Evolutionary conservation across 2,329 filamentous ascomycete genomes (phyloP).

Genomic region (Shiraia bambusicola): DNA sequence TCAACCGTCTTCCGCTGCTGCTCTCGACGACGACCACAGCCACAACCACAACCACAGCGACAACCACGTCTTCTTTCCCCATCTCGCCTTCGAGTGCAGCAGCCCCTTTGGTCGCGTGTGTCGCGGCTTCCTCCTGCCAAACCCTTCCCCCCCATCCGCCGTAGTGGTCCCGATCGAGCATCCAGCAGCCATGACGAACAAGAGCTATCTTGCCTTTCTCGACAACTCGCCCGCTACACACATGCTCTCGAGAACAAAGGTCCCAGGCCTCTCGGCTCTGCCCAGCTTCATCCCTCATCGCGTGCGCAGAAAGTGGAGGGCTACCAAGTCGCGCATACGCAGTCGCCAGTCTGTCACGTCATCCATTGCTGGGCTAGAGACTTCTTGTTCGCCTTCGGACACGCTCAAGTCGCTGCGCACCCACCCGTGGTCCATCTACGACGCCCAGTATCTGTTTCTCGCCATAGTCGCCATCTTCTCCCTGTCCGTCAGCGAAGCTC

Average conservation of each 20-base stretch:
- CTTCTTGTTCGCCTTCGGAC: conserved; percentile 77
- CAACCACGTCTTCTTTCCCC: too few relatives aligned
- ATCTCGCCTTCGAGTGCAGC: conserved; percentile 12
- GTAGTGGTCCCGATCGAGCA: conserved; percentile 6
- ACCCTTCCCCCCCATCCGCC: conserved; percentile 1
- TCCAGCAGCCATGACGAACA: conserved; percentile 32
- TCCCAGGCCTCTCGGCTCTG: conserved; percentile 52
- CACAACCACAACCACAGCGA: too few relatives aligned
- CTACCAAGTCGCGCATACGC: conserved; percentile 63
- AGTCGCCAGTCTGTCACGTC: conserved; percentile 67
- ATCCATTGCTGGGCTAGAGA: conserved; percentile 74
- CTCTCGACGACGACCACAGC: conserved; percentile 2
- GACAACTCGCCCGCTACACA: conserved; percentile 28
- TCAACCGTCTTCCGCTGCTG: conserved; percentile 10
- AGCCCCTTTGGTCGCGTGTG: conserved; percentile 24
- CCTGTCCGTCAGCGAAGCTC: conserved; percentile 74
- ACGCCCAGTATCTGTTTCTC: conserved; percentile 80
- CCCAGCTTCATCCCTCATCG: conserved; percentile 62
- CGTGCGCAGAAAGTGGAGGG: conserved; percentile 65
- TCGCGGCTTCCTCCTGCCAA: conserved; percentile 13
- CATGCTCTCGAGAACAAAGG: conserved; percentile 47
- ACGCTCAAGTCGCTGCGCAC: conserved; percentile 73
- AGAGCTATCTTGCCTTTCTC: conserved; percentile 40
- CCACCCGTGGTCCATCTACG: conserved; percentile 79
- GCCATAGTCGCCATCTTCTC: conserved; percentile 77